These are phyloP conservation scores for Pinus tabuliformis DNA, from an alignment of 75 land plant species.

Conservation along the genomic window DNA sequence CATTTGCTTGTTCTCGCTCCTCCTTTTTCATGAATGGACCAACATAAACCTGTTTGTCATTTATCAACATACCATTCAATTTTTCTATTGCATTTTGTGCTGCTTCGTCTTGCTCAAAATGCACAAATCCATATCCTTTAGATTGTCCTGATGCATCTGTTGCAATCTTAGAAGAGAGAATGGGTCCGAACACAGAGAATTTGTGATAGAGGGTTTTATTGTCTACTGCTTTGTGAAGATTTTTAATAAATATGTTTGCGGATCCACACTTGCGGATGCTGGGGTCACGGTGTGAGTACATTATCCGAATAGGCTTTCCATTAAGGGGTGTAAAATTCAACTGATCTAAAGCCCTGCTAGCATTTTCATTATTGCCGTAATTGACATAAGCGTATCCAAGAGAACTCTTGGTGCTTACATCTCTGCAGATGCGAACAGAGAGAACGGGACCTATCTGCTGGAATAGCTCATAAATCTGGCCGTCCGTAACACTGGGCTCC, in stretches of 20 bases:
- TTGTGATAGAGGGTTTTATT: slow-evolving; percentile 79
- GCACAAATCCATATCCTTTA: slow-evolving; percentile 88
- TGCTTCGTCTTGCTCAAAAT: slow-evolving; percentile 76
- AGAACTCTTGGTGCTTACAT: slow-evolving; percentile 42
- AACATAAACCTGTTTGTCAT: too few relatives aligned
- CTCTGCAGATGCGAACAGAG: slow-evolving; percentile 58
- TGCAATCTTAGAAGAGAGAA: slow-evolving; percentile 84
- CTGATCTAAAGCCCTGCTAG: slow-evolving; percentile 59
- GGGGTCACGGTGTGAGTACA: slow-evolving; percentile 80
- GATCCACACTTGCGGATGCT: slow-evolving; percentile 63
- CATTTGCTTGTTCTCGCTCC: too few relatives aligned
- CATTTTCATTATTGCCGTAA: slow-evolving; percentile 40
- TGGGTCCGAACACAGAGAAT: slow-evolving; percentile 70
- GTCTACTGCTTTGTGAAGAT: slow-evolving; percentile 80
- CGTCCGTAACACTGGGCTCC: slow-evolving; percentile 37
- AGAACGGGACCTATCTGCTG: slow-evolving; percentile 48
- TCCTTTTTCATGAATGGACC: too few relatives aligned
- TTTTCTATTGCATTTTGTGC: slow-evolving; percentile 77
- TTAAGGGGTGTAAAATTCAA: slow-evolving; percentile 14
- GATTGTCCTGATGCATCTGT: slow-evolving; percentile 72
- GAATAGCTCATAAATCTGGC: slow-evolving; percentile 15
- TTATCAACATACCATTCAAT: too few relatives aligned
- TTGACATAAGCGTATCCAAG: slow-evolving; percentile 81
- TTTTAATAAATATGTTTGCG: slow-evolving; percentile 85
- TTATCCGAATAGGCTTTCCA: slow-evolving; percentile 66